Evolutionary conservation across 2,329 filamentous ascomycete species (phyloP).

Genomic region (Trichoderma lentiforme): DNA sequence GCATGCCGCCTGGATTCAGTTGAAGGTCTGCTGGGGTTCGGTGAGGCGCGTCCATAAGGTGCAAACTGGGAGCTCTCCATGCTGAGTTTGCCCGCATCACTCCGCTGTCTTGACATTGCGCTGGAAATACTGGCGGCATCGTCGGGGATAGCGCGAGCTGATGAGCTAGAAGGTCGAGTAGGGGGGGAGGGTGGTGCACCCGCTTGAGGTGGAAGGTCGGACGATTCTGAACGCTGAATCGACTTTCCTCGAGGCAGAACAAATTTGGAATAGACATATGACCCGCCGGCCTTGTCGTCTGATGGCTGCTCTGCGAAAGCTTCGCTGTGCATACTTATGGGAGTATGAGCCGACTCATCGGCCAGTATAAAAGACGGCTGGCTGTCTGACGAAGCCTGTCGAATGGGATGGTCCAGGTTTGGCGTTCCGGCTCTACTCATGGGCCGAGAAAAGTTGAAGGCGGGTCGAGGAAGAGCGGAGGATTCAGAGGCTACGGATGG

Average conservation of each 20-base stretch:
- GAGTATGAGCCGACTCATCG: constrained; percentile 65
- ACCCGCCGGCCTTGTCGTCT: constrained; percentile 51
- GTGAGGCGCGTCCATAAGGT: constrained; percentile 41
- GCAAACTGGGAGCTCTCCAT: constrained; percentile 41
- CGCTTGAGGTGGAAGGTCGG: constrained; percentile 48
- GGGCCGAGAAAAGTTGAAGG: constrained; percentile 92
- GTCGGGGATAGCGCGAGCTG: constrained; percentile 39
- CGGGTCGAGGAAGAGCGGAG: constrained; percentile 68
- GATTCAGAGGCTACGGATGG: constrained; percentile 82
- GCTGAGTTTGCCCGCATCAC: constrained; percentile 50
- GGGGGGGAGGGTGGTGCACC: constrained; percentile 60
- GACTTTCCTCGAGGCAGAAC: constrained; percentile 77
- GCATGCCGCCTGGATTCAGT: constrained; percentile 43
- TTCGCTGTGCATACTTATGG: constrained; percentile 70
- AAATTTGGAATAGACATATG: constrained; percentile 86
- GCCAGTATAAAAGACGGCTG: constrained; percentile 61
- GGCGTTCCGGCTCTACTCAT: constrained; percentile 70
- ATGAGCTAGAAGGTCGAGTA: constrained; percentile 57
- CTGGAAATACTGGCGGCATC: constrained; percentile 32
- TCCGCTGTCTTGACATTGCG: constrained; percentile 42
- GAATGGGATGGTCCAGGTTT: constrained; percentile 53
- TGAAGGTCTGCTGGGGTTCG: constrained; percentile 45
- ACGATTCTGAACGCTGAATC: constrained; percentile 64
- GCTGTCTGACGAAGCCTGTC: constrained; percentile 65
- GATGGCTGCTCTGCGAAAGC: constrained; percentile 56